A percentile compares a stretch with the other conserved stretches of the same genome.
phyloP scores from a whole-genome alignment of 345 rosid genomes.

The Carallia brachiata region DNA sequence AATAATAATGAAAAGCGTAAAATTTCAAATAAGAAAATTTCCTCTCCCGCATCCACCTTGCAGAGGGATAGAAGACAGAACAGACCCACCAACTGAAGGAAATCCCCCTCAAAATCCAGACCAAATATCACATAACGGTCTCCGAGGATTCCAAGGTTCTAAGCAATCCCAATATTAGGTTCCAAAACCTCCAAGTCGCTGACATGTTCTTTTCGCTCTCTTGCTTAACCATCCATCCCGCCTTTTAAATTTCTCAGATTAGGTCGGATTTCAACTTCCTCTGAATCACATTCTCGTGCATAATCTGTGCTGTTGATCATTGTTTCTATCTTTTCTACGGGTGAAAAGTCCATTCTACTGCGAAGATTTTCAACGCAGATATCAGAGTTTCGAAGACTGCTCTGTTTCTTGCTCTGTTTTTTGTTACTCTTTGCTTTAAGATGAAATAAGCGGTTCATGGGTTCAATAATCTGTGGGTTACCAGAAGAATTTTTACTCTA shows the following conservation, averaged over 20 bases:
- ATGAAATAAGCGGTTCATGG: conserved; percentile 37
- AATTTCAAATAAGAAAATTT: conserved; percentile 17
- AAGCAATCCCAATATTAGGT: conserved; percentile 52
- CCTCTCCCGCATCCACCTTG: no score
- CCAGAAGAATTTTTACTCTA: conserved; percentile 14
- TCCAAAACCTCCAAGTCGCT: conserved; percentile 41
- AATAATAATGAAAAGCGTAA: conserved; percentile 14
- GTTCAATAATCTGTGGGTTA: conserved; percentile 28
- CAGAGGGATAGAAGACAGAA: not conserved
- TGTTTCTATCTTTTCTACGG: conserved; percentile 28
- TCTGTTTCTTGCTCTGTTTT: conserved; percentile 28
- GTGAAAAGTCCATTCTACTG: conserved; percentile 56
- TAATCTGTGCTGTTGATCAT: conserved; percentile 24
- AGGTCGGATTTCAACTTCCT: conserved; percentile 60
- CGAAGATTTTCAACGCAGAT: conserved; percentile 40
- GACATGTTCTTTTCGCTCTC: conserved; percentile 60
- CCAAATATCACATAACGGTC: conserved; percentile 37
- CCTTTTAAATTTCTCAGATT: conserved; percentile 28
- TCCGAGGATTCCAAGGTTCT: conserved; percentile 49
- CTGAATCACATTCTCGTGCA: conserved; percentile 21
- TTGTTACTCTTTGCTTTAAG: conserved; percentile 34
- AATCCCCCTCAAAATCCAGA: conserved; percentile 16
- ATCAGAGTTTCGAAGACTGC: conserved; percentile 32
- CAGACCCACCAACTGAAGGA: conserved; percentile 37
- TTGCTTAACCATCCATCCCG: conserved; percentile 9